phyloP scores from a whole-genome alignment of 768 basidiomycete genomes.

The Panaeolus cyanescens region DNA sequence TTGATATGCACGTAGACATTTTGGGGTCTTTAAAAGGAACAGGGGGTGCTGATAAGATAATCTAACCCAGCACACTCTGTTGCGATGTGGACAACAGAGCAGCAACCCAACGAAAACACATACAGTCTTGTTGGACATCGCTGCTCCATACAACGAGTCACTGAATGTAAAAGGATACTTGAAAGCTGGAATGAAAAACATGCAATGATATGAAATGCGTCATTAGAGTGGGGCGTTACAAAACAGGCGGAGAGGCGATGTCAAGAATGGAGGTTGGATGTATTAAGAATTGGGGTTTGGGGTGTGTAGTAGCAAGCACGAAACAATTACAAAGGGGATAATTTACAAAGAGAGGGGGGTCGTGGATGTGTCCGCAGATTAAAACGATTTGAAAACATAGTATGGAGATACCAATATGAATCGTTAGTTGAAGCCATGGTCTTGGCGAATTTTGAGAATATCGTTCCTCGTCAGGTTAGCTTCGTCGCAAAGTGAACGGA shows the following conservation, averaged over 20 bases:
- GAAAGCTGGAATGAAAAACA: not conserved
- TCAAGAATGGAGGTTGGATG: not conserved
- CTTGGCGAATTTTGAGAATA: conserved; percentile 52
- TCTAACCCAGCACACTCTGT: no score
- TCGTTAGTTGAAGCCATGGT: conserved; percentile 18
- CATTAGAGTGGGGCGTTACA: not conserved
- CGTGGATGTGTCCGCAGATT: no score
- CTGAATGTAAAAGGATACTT: not conserved
- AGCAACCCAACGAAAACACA: no score
- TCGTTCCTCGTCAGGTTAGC: conserved; percentile 56
- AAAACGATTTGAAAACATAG: not conserved
- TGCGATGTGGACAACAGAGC: no score
- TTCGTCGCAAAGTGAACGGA: conserved; percentile 70
- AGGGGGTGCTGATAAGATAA: no score
- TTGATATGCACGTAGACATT: no score
- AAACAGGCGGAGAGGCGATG: not conserved
- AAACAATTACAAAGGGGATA: not conserved
- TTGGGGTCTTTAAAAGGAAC: no score
- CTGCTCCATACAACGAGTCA: not conserved
- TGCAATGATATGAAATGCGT: not conserved
- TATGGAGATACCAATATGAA: not conserved
- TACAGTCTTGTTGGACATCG: no score
- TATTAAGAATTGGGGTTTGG: not conserved
- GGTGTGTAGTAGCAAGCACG: not conserved
- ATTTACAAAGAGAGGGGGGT: not conserved